These are phyloP conservation scores for Protea cynaroides DNA, from an alignment of 164 flowering plant genomes.

Conservation along the genomic window DNA sequence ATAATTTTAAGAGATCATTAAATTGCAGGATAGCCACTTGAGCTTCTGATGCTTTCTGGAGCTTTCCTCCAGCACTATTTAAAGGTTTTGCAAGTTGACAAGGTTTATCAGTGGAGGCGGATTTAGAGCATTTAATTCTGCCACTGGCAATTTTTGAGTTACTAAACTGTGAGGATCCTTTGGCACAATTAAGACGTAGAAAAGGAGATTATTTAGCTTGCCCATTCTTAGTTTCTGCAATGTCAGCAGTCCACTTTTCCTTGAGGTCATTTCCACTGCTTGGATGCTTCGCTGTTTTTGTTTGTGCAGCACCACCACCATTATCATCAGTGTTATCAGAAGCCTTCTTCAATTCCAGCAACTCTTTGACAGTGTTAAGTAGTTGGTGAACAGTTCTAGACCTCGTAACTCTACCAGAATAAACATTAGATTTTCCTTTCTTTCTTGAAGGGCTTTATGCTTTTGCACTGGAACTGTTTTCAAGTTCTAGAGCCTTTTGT, in stretches of 20 bases:
- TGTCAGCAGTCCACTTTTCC: too few species aligned
- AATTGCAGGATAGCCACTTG: slow-evolving; percentile 5
- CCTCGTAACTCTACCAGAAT: slow-evolving; percentile 13
- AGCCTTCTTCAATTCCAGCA: slow-evolving; percentile 10
- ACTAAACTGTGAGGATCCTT: slow-evolving; percentile 1
- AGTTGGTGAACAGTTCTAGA: slow-evolving; percentile 13
- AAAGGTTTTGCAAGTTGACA: slow-evolving; percentile 5
- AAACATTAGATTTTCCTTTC: not conserved
- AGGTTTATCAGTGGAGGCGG: slow-evolving; percentile 5
- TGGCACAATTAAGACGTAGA: not conserved
- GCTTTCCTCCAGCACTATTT: slow-evolving; percentile 9
- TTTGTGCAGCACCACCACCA: slow-evolving; percentile 7
- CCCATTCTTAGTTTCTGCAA: too few species aligned
- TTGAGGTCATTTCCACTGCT: not conserved
- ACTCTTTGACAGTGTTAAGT: slow-evolving; percentile 6
- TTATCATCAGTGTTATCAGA: slow-evolving; percentile 3
- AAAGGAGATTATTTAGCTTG: too few species aligned
- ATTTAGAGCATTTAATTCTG: slow-evolving; percentile 7
- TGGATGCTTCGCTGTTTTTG: not conserved
- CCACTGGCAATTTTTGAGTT: slow-evolving; percentile 4
- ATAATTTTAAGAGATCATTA: too few species aligned
- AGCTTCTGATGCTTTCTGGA: slow-evolving; percentile 9
- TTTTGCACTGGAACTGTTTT: slow-evolving; percentile 51
- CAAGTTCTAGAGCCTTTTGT: slow-evolving; percentile 78
- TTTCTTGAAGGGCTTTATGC: slow-evolving; percentile 13